Base-by-base conservation (phyloP, 768 basidiomycete species). In the Lactifluus pinguis region DNA sequence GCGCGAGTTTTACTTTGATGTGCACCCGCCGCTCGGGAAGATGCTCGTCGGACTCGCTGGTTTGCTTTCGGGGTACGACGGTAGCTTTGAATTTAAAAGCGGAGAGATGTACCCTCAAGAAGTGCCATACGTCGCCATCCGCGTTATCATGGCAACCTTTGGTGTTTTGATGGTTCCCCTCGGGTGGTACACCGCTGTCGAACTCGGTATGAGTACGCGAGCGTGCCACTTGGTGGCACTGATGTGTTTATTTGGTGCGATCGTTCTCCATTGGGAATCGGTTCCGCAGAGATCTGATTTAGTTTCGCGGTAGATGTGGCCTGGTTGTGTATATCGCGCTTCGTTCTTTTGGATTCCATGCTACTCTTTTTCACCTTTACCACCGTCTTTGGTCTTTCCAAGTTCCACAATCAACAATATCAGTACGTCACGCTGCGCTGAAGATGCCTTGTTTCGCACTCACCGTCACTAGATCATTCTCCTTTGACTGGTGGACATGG, bases 1-100 rank as follows among this genome's bases (percentile, higher is more conserved):
- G 74, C 89, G 94, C 69, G 93, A 97, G 72, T 98, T 98, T 75
- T 98, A 98, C 79, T 98, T 98, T 72, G 97, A 99, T 69, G 97
- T 98, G 30, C 97, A 99, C 69, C 97, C 97, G 6, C 97, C 97
- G 0, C 80, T 99, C 45, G 97, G 97, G 3, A 99, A 99, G 79
- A 98, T 99, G 94, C 81, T 99, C 57, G 95, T 99, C 62, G 97
- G 93, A 9, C 80, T 99, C 21, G 93, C 87, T 4, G 97, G 97
- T 21, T 77, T 93, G 58, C 74, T 99, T 65, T 79, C 92, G 0
- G 97, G 97, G 38, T 98, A 98, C 70, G 81, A 95, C 64, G 97
- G 97, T 14, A 72, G 76, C 29, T 99, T 90, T 68, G 95, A 97
- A 63, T 99, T 95, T 77, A 92, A 94, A 73, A 94, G 91, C 63